Percentiles rank a stretch among this genome's conserved stretches.
phyloP scores from a whole-genome alignment of 108 stramenopile genomes.

The Nitzschia sp. region DNA sequence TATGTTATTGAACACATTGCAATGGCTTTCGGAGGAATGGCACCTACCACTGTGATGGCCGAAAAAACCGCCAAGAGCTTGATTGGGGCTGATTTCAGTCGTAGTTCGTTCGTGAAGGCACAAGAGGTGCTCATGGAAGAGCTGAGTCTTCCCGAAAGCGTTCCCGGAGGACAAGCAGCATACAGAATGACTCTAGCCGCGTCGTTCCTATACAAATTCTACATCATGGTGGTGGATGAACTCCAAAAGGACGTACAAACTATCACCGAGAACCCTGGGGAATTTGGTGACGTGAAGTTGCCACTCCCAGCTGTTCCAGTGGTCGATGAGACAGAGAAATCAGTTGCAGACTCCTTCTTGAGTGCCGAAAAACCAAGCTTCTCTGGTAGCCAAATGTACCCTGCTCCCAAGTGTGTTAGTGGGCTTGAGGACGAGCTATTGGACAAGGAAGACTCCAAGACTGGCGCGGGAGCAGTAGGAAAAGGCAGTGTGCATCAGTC shows the following conservation, averaged over 20 bases:
- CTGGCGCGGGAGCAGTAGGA: conserved; percentile 60
- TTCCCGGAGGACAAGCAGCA: conserved; percentile 90
- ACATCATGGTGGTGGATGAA: conserved; percentile 52
- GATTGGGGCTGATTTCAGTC: conserved; percentile 60
- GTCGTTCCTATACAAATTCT: conserved; percentile 90
- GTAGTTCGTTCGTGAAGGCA: conserved; percentile 60
- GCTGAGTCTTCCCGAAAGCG: conserved; percentile 70
- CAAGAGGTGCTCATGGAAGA: conserved; percentile 67
- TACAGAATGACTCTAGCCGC: conserved; percentile 86
- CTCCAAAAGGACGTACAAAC: conserved; percentile 52
- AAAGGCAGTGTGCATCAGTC: conserved; percentile 74
- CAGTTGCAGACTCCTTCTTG: conserved; percentile 65
- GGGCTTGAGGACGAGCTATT: conserved; percentile 67
- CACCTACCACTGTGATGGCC: conserved; percentile 83
- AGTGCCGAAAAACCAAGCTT: conserved; percentile 74
- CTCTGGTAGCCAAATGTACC: conserved; percentile 77
- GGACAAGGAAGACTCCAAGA: conserved; percentile 25
- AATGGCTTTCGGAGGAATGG: conserved; percentile 94
- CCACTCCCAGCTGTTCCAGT: conserved; percentile 48
- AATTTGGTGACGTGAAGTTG: conserved; percentile 24
- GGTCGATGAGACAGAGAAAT: conserved; percentile 48
- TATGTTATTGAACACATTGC: conserved; percentile 63
- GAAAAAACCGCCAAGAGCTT: conserved; percentile 59
- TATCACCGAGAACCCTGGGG: conserved; percentile 16
- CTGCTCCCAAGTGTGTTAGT: conserved; percentile 59